These are phyloP conservation scores for Debaryomyces sp. DNA, from an alignment of 1,139 yeast genomes.

Conservation along the genomic window DNA sequence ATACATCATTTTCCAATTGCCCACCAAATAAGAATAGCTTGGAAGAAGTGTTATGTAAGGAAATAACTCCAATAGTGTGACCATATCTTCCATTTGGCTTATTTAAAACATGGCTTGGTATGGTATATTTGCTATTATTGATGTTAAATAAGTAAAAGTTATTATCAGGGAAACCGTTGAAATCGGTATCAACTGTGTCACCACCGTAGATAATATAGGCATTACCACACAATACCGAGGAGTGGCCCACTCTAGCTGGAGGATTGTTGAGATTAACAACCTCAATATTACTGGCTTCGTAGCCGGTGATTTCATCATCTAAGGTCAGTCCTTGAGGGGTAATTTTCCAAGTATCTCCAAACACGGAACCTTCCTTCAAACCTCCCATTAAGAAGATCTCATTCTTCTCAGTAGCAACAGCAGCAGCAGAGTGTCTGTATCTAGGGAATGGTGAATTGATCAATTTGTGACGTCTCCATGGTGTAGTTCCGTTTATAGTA, in stretches of 20 bases:
- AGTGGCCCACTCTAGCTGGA: slow-evolving; percentile 96
- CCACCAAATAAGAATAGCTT: slow-evolving; percentile 92
- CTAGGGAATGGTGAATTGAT: slow-evolving; percentile 89
- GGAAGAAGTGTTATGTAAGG: slow-evolving; percentile 66
- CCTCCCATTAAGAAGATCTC: slow-evolving; percentile 95
- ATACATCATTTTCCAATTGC: slow-evolving; percentile 85
- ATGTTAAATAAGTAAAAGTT: slow-evolving; percentile 87
- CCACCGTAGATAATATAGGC: slow-evolving; percentile 97
- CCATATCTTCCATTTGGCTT: slow-evolving; percentile 95
- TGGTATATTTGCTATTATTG: slow-evolving; percentile 87
- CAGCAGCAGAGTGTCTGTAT: slow-evolving; percentile 87
- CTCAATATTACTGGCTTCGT: slow-evolving; percentile 66
- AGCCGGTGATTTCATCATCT: slow-evolving; percentile 30
- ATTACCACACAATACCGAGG: slow-evolving; percentile 88
- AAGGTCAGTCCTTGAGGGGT: slow-evolving; percentile 42
- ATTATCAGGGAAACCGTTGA: slow-evolving; percentile 82
- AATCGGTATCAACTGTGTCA: slow-evolving; percentile 86
- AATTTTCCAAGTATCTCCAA: slow-evolving; percentile 91
- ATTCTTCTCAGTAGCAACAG: slow-evolving; percentile 75
- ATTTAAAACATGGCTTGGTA: slow-evolving; percentile 78
- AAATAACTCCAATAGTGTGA: slow-evolving; percentile 69
- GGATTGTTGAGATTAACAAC: slow-evolving; percentile 60
- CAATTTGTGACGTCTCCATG: slow-evolving; percentile 78
- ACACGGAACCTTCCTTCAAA: slow-evolving; percentile 85
- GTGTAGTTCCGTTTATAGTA: slow-evolving; percentile 36